These are phyloP conservation scores for Mycena metata DNA, from an alignment of 768 basidiomycete species.

Conservation along the genomic window DNA sequence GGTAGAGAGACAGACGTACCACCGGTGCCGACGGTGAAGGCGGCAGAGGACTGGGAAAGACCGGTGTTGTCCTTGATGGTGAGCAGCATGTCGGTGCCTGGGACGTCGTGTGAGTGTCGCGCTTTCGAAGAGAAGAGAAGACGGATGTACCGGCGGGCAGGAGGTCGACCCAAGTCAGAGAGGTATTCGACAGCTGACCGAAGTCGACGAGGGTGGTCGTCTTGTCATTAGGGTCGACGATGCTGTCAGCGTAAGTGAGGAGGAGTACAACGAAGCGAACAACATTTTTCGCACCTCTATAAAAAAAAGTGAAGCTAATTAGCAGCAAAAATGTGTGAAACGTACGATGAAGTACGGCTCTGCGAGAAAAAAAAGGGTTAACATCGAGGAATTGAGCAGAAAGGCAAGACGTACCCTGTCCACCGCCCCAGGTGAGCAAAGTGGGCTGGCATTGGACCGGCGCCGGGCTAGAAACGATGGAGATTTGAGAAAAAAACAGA, in stretches of 20 bases:
- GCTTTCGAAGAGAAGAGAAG: too few species aligned
- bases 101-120: too few species aligned
- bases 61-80: constrained; percentile 31
- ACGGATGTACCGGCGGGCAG: constrained; percentile 23
- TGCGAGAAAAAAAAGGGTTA: background rate
- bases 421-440: constrained; percentile 25
- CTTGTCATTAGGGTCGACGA: constrained; percentile 17
- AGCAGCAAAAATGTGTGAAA: background rate
- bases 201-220: constrained; percentile 6
- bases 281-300: constrained; percentile 20
- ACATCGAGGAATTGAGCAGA: background rate
- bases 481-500: constrained; percentile 3
- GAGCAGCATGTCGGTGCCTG: constrained; percentile 16
- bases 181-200: constrained; percentile 19
- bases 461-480: too few species aligned
- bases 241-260: background rate
- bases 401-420: constrained; percentile 23
- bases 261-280: background rate
- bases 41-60: constrained; percentile 1
- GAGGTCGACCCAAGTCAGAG: constrained; percentile 19
- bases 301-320: background rate
- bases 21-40: constrained; percentile 3
- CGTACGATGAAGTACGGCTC: constrained; percentile 32
- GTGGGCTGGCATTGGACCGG: constrained; percentile 27
- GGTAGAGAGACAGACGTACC: background rate